Base-by-base conservation (phyloP, 1,284 basidiomycete species). In the Trametes hirsuta region DNA sequence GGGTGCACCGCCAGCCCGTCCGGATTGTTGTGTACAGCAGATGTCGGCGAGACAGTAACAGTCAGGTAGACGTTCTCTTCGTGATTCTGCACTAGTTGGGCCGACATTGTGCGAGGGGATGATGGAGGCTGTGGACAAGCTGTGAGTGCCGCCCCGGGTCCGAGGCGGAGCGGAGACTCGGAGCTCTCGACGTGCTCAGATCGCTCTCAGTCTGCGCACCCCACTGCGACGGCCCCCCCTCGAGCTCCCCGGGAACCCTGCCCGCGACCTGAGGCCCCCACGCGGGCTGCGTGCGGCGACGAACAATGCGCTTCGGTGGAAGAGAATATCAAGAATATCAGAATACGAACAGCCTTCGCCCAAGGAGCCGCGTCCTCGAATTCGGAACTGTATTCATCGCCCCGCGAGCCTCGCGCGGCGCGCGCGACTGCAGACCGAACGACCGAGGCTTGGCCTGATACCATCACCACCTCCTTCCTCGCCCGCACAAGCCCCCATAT, bases 41-140 rank as follows among this genome's bases (percentile, higher is more conserved):
- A 71, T 4, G 68, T 64, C 4, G 71, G 64, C 3, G 67, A 55
- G 53, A 72, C 53, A 4, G 72, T 74, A 36, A 73, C 69, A 4
- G 72, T 54, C 24, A 74, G 62, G 60, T 69, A 68, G 47, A 71
- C 58, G 55, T 71, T 69, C 34, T 68, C 59, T 41, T 62, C 62
- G 56, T 69, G 61, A 55, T 72, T 66, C 44, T 67, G 67, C 15
- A 62, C 55, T 53, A 63, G 64, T 21, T 62, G 42, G 24, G 61
- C 51, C 22, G 70, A 51, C 68, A 70, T 70, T 22, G 49, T 58
- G 39, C 25, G 25, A 21, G 24, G 22, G 24, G 46, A 50, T 49
- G 55, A 47, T 59, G 53, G 11, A 21, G 37, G 49, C 21, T 8
- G 47, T 25, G 42, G 40, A 54, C 53, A 48, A 48, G 39, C 9